Evolutionary conservation across 495 filamentous ascomycete species (phyloP).

Genomic region (Elasticomyces elasticus): DNA sequence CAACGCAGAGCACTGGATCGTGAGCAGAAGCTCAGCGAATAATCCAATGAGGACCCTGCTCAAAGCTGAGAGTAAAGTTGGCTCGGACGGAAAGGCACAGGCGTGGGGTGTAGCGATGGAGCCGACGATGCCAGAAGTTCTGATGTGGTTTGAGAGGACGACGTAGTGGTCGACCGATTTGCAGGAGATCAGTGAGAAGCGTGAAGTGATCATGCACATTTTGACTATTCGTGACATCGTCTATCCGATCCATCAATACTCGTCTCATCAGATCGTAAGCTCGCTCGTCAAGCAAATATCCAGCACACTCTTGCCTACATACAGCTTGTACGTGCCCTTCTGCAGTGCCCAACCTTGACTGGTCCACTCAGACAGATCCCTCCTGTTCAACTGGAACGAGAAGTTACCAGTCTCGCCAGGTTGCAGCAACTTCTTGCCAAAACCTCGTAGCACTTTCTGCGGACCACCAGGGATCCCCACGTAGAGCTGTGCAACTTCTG

Average conservation of each 20-base stretch:
- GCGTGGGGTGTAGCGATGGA: neutral
- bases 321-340: conserved; percentile 10
- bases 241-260: too few species aligned
- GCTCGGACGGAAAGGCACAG: neutral
- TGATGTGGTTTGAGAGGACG: neutral
- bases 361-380: conserved; percentile 18
- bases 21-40: neutral
- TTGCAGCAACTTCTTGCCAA: conserved; percentile 12
- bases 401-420: conserved; percentile 6
- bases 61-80: neutral
- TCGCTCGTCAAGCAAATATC: conserved; percentile 18
- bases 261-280: conserved; percentile 3
- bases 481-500: conserved; percentile 20
- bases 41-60: neutral
- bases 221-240: too few species aligned
- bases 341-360: conserved; percentile 14
- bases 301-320: conserved; percentile 15
- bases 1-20: conserved; percentile 1
- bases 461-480: conserved; percentile 13
- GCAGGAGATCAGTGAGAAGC: too few species aligned
- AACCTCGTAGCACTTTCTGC: conserved; percentile 15
- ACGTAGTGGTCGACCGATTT: too few species aligned
- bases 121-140: neutral
- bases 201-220: too few species aligned
- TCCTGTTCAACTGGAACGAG: conserved; percentile 11